These are phyloP conservation scores for Trichoderma oligosporum DNA, from an alignment of 2,329 filamentous ascomycete genomes.

Conservation along the genomic window DNA sequence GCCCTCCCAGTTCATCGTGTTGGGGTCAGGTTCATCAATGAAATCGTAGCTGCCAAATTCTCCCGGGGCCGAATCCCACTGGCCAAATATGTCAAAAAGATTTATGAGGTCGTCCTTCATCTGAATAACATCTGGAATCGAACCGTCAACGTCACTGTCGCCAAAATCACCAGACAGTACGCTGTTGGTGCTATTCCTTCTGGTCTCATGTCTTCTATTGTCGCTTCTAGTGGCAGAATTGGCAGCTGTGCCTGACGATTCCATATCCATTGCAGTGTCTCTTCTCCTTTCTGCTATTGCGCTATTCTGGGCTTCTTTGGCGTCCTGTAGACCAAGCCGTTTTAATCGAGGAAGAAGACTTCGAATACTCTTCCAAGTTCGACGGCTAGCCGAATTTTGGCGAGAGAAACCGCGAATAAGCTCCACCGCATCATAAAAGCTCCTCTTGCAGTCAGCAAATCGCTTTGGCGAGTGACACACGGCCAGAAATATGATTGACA, in stretches of 20 bases:
- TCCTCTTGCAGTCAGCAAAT: constrained; percentile 38
- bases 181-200: neutral
- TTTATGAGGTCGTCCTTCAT: constrained; percentile 36
- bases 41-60: constrained; percentile 20
- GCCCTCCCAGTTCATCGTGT: constrained; percentile 10
- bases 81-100: constrained; percentile 36
- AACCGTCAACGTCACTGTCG: constrained; percentile 17
- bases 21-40: neutral
- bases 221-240: constrained; percentile 18
- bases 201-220: neutral
- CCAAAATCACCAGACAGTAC: neutral
- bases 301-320: neutral
- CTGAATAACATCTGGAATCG: constrained; percentile 33
- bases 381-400: constrained; percentile 31
- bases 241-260: neutral
- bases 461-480: constrained; percentile 42
- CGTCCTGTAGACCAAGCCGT: constrained; percentile 25
- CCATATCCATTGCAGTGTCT: neutral
- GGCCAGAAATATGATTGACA: constrained; percentile 39
- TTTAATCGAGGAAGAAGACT: constrained; percentile 33
- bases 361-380: constrained; percentile 37
- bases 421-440: constrained; percentile 32
- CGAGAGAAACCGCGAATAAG: constrained; percentile 34
- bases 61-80: constrained; percentile 24
- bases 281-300: neutral